phyloP scores from a whole-genome alignment of 805 yeast species.

The Hemisphaericaspora nanyangensis region DNA sequence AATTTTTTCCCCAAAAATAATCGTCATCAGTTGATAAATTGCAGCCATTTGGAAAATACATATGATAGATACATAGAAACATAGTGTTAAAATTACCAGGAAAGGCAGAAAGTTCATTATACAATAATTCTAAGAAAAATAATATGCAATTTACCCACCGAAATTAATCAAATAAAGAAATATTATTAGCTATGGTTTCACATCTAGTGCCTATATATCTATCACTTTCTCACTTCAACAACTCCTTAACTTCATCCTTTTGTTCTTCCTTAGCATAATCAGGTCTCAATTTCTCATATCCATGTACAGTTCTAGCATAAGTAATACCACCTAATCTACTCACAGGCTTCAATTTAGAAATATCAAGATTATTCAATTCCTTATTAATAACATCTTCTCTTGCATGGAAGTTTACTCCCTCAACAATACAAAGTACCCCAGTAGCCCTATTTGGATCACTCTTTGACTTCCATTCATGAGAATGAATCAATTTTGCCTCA shows the following conservation, averaged over 20 bases:
- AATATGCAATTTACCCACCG: too few relatives aligned
- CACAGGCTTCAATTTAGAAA: slow-evolving; percentile 49
- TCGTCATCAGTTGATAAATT: too few relatives aligned
- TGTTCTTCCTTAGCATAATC: slow-evolving; percentile 21
- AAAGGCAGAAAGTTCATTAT: too few relatives aligned
- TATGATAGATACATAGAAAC: too few relatives aligned
- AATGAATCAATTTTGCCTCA: slow-evolving; percentile 47
- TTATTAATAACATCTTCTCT: slow-evolving; percentile 51
- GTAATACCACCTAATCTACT: slow-evolving; percentile 47
- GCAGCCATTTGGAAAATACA: too few relatives aligned
- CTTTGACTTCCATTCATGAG: slow-evolving; percentile 44
- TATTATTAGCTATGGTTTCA: too few relatives aligned
- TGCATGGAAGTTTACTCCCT: slow-evolving; percentile 55
- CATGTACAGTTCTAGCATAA: slow-evolving; percentile 43
- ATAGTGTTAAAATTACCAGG: too few relatives aligned
- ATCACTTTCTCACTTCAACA: background rate
- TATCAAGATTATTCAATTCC: slow-evolving; percentile 37
- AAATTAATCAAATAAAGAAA: too few relatives aligned
- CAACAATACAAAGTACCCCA: slow-evolving; percentile 43
- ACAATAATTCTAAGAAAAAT: too few relatives aligned
- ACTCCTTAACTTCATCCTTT: slow-evolving; percentile 5
- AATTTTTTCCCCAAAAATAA: too few relatives aligned
- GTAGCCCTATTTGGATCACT: slow-evolving; percentile 27
- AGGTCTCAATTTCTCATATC: slow-evolving; percentile 46
- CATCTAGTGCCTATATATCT: too few relatives aligned